phyloP scores from a whole-genome alignment of 805 yeast genomes.

The Candida peoriensis region DNA sequence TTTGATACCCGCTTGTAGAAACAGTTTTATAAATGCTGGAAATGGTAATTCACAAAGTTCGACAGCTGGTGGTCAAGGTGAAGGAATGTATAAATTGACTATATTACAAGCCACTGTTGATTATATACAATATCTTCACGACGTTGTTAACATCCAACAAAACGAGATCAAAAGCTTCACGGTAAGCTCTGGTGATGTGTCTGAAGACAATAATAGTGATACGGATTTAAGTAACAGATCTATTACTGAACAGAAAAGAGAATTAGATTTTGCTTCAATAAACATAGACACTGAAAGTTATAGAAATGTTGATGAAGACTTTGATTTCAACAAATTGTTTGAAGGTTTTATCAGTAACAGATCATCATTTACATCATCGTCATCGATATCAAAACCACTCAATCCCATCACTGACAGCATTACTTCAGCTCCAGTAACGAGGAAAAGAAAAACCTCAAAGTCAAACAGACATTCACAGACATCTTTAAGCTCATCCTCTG shows the following conservation, averaged over 20 bases:
- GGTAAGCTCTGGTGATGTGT: conserved; percentile 10
- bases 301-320: conserved; percentile 54
- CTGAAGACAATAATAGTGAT: conserved; percentile 1
- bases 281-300: conserved; percentile 55
- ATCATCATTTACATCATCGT: neutral
- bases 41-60: conserved; percentile 16
- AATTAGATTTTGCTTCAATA: conserved; percentile 43
- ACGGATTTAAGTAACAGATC: too few relatives aligned
- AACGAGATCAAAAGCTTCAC: conserved; percentile 31
- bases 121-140: conserved; percentile 66
- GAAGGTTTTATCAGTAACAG: conserved; percentile 10
- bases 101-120: conserved; percentile 81
- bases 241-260: too few relatives aligned
- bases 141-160: conserved; percentile 47
- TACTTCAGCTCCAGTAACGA: neutral
- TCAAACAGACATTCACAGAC: conserved; percentile 5
- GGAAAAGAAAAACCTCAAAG: neutral
- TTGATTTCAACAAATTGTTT: conserved; percentile 34
- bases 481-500: conserved; percentile 1
- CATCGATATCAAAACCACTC: neutral
- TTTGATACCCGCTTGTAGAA: conserved; percentile 74
- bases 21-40: conserved; percentile 16
- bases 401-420: neutral
- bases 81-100: conserved; percentile 76
- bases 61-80: too few relatives aligned